phyloP scores from a whole-genome alignment of 148 eudicot genomes.

The Nepenthes mirabilis region DNA sequence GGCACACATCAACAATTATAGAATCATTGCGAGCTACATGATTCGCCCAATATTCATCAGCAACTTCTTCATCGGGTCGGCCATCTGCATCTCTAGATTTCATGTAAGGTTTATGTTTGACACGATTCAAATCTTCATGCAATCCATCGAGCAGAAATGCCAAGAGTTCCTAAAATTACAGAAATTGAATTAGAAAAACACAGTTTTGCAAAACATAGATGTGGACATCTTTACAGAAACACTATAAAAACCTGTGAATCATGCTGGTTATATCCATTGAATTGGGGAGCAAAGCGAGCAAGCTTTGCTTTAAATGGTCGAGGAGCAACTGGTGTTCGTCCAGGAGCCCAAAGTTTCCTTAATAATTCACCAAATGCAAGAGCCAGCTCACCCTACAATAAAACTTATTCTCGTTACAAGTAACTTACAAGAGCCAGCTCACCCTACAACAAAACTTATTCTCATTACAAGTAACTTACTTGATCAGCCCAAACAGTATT shows the following conservation, averaged over 20 bases:
- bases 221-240: neutral
- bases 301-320: conserved; percentile 81
- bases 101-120: conserved; percentile 80
- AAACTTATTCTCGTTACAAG: neutral
- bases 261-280: conserved; percentile 90
- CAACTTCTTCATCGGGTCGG: conserved; percentile 89
- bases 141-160: conserved; percentile 96
- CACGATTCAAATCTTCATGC: conserved; percentile 97
- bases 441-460: conserved; percentile 38
- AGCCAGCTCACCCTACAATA: conserved; percentile 87
- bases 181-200: neutral
- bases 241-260: conserved; percentile 74
- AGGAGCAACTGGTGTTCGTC: conserved; percentile 82
- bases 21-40: conserved; percentile 97
- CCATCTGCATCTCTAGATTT: conserved; percentile 90
- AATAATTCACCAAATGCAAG: conserved; percentile 89
- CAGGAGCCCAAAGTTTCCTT: conserved; percentile 91
- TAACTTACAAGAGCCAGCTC: conserved; percentile 69
- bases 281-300: conserved; percentile 94
- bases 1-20: conserved; percentile 97
- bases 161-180: conserved; percentile 64
- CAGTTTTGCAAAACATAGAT: conserved; percentile 1
- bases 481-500: no score
- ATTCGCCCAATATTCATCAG: conserved; percentile 95
- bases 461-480: conserved; percentile 13